Base-by-base conservation (phyloP, 2,329 filamentous ascomycete genomes). In the Colletotrichum sidae region DNA sequence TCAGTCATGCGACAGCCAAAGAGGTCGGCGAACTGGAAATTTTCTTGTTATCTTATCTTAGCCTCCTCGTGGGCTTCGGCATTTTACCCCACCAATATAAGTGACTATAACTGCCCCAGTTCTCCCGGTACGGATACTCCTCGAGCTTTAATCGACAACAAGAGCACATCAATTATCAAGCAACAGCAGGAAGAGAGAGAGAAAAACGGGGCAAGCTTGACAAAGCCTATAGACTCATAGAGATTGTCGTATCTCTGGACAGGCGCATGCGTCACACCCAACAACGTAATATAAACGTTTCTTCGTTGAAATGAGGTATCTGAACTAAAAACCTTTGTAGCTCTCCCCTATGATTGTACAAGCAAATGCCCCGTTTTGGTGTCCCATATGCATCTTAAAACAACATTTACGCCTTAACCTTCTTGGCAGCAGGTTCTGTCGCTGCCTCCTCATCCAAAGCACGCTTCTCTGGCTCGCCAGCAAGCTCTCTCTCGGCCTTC, bases 401-500 rank as follows among this genome's bases (percentile, higher is more conserved):
- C 47, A 63, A 44, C 37, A 50, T 53, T 66, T 66, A 67, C 56
- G 62, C 65, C 61, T 67, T 67, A 56, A 66, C 47, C 59, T 68
- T 68, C 64, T 68, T 68, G 39, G 67, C 52, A 47, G 59, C 64
- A 25, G 64, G 64, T 41, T 67, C 67, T 50, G 25, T 25, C 25
- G 55, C 67, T n/a, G 59, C 67, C 44, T 58, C 67, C 42, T 67
- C 59, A 37, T 68, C 64, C 58, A 67, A 45, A 13, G 67, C 64
- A 63, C 67, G 64, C 67, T 68, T 68, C 64, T 68, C 64, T 33
- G 63, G 58, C 63, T 63, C 64, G 57, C 54, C 52, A 55, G 63
- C 58, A 58, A 68, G 63, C 58, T 67, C 72, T 51, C 46, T 63
- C 60, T 68, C 63, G 54, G 67, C 67, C 64, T 64, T 50, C 64